Base-by-base conservation (phyloP, 2,329 filamentous ascomycete species). In the Diaporthe sp. region DNA sequence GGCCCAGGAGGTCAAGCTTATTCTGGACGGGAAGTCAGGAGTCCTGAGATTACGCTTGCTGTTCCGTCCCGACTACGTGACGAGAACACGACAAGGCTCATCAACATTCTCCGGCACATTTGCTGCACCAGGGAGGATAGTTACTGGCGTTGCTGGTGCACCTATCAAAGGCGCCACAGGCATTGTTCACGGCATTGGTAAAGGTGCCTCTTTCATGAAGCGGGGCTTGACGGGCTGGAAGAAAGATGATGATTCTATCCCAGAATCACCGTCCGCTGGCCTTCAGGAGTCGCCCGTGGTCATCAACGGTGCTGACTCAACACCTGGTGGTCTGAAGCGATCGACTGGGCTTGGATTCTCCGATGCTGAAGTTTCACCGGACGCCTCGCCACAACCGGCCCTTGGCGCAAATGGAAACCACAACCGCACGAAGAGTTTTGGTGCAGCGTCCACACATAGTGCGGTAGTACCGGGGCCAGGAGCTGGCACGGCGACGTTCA, bases 71-170 rank as follows among this genome's bases (percentile, higher is more conserved):
- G 93, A 95, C 82, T 99, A 98, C 81, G 93, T 99, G 76, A 94
- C 93, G 20, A 92, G 97, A 73, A 91, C 94, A 17, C 91, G 95
- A 67, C 95, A 98, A 84, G 97, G 97, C 71, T 97, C 95, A 0
- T 95, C 95, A 0, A 98, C 96, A 1, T 98, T 99, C 86, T 93
- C 93, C 0, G 96, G 96, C 44, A 98, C 95, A 1, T 98, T 98
- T 83, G 93, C 93, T 7, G 89, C 92, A 1, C 95, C 97, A 39
- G 94, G 94, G 65, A 96, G 96, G 85, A 95, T 99, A 76, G 94
- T 98, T 75, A 94, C 92, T 17, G 92, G 92, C 77, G 92, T 94
- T 71, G 92, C 91, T 39, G 96, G 96, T 51, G 97, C 93, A 25
- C 97, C 97, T n/a, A 93, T 99, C 84, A 98, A 98, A 86, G 96